Evolutionary conservation across 768 basidiomycete species (phyloP).

Genomic region (Panaeolus papilionaceus): DNA sequence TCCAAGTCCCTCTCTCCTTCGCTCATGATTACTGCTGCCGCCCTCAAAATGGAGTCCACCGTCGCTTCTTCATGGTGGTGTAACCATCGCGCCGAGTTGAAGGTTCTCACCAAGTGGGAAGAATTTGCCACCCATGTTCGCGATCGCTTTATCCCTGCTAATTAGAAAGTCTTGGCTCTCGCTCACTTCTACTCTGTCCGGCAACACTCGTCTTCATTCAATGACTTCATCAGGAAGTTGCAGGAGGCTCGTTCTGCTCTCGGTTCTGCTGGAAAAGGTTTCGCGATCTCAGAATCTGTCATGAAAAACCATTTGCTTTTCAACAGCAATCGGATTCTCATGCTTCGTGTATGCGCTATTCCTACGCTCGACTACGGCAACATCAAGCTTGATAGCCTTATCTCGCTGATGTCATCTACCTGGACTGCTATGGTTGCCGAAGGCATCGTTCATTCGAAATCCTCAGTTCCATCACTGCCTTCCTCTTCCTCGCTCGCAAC

Average conservation of each 20-base stretch:
- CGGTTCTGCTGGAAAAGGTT: background rate
- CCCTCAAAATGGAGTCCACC: background rate
- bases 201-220: background rate
- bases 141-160: background rate
- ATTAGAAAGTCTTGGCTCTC: background rate
- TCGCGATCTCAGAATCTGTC: background rate
- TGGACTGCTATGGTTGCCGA: background rate
- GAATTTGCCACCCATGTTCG: background rate
- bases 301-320: background rate
- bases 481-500: background rate
- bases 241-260: background rate
- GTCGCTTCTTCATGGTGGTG: background rate
- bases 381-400: background rate
- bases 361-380: background rate
- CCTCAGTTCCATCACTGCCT: background rate
- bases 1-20: background rate
- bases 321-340: background rate
- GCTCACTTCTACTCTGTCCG: background rate
- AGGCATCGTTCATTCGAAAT: background rate
- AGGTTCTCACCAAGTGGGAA: background rate
- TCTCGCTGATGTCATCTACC: background rate
- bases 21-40: background rate
- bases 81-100: background rate
- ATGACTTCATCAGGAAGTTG: background rate
- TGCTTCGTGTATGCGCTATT: slow-evolving; percentile 1